Conservation (phyloP, 2,329 filamentous ascomycete species). For the Sclerotiophoma versabilis region DNA sequence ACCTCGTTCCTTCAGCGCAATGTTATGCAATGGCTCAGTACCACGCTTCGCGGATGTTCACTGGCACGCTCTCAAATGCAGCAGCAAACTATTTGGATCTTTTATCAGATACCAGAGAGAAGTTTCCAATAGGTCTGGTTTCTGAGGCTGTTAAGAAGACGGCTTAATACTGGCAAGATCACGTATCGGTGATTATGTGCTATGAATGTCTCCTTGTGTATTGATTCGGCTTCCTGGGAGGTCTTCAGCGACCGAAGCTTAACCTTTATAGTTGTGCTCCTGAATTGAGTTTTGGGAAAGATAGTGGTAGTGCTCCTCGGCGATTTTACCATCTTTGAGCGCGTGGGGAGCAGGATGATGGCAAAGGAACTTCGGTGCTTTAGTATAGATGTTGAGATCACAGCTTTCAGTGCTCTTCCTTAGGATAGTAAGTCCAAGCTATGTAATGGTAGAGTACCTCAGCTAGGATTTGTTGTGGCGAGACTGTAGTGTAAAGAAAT, state of each 20-base stretch:
- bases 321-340: background rate
- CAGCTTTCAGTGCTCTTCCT: too few species aligned
- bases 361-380: background rate
- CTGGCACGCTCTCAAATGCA: background rate
- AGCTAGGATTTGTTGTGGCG: too few species aligned
- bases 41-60: background rate
- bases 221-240: background rate
- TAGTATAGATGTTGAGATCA: too few species aligned
- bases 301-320: background rate
- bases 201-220: background rate
- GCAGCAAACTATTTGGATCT: background rate
- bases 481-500: too few species aligned
- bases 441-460: too few species aligned
- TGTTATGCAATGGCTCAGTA: background rate
- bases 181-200: background rate
- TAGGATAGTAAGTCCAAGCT: too few species aligned
- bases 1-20: background rate
- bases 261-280: background rate
- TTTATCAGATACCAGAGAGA: background rate
- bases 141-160: background rate
- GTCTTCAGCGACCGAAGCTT: background rate
- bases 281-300: background rate
- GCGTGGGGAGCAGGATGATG: background rate
- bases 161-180: background rate
- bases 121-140: background rate